Percentiles rank a stretch among this genome's conserved stretches.
phyloP scores from a whole-genome alignment of 768 basidiomycete species.

The Sporobolomyces phaffii region DNA sequence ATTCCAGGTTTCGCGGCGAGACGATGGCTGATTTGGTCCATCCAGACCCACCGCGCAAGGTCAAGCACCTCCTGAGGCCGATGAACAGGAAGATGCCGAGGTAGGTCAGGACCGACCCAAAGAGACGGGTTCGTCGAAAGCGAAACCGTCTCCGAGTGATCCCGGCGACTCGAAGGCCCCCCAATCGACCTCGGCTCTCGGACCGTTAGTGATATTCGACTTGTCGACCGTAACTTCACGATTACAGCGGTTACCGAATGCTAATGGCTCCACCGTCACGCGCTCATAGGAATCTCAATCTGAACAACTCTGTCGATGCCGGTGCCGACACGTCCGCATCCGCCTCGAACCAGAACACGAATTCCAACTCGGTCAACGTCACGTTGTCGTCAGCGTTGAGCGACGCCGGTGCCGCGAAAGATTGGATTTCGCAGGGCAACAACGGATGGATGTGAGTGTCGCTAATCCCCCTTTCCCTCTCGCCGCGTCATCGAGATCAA shows the following conservation, averaged over 20 bases:
- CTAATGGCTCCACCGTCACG: too few relatives aligned
- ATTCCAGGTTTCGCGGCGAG: not conserved
- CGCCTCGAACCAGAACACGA: constrained; percentile 11
- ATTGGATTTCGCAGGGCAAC: constrained; percentile 8
- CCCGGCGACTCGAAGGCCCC: not conserved
- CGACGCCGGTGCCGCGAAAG: not conserved
- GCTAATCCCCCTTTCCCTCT: too few relatives aligned
- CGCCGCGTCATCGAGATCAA: not conserved
- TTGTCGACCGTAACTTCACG: too few relatives aligned
- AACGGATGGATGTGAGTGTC: constrained; percentile 30
- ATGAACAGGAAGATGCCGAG: not conserved
- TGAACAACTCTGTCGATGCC: constrained; percentile 22
- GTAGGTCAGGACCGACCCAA: not conserved
- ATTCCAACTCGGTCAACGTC: constrained; percentile 12
- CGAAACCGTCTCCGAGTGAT: not conserved
- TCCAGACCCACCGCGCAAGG: not conserved
- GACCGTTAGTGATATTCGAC: not conserved
- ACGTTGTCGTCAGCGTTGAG: not conserved
- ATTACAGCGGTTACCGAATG: too few relatives aligned
- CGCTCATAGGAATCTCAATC: not conserved
- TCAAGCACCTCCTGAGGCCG: not conserved
- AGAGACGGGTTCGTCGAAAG: not conserved
- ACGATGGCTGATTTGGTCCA: too few relatives aligned
- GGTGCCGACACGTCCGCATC: constrained; percentile 6
- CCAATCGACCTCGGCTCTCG: not conserved